A percentile compares a stretch with the other conserved stretches of the same genome.
Conservation (phyloP, 1,284 basidiomycete species). For the Schizopora paradoxa region DNA sequence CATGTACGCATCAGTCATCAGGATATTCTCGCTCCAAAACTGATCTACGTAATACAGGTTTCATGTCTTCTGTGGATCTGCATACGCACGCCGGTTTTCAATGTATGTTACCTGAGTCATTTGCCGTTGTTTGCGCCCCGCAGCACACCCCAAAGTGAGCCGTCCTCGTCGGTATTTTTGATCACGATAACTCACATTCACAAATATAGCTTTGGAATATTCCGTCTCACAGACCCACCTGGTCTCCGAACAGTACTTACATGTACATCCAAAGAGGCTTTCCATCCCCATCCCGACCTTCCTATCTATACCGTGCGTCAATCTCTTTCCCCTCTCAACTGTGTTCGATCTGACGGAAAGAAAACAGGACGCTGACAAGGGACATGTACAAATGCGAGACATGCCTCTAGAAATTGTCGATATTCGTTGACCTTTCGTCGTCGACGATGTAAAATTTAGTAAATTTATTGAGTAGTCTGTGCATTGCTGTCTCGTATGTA, state of each 20-base stretch:
- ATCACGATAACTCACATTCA: slow-evolving; percentile 34
- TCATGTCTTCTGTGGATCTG: slow-evolving; percentile 85
- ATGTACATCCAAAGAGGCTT: slow-evolving; percentile 67
- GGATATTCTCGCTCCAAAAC: neutral
- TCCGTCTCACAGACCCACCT: slow-evolving; percentile 80
- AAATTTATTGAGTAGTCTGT: too few relatives aligned
- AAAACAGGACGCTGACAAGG: slow-evolving; percentile 68
- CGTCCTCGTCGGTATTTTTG: slow-evolving; percentile 10
- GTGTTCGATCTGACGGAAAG: neutral
- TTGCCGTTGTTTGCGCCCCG: slow-evolving; percentile 88
- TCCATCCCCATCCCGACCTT: slow-evolving; percentile 77
- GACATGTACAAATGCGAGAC: slow-evolving; percentile 75
- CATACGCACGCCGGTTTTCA: slow-evolving; percentile 89
- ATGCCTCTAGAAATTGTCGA: slow-evolving; percentile 68
- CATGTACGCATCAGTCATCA: slow-evolving; percentile 46
- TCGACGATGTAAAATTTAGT: too few relatives aligned
- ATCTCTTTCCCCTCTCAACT: neutral
- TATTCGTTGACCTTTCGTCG: slow-evolving; percentile 37
- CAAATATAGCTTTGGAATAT: slow-evolving; percentile 84
- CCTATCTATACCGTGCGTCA: slow-evolving; percentile 74
- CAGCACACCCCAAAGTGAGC: slow-evolving; percentile 68
- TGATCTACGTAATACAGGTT: slow-evolving; percentile 39
- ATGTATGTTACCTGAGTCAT: slow-evolving; percentile 81
- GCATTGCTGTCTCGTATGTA: too few relatives aligned
- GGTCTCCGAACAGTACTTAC: slow-evolving; percentile 66